Evolutionary conservation across 257 asterid genomes (phyloP).

Genomic region (Paraleonurus japonicus): DNA sequence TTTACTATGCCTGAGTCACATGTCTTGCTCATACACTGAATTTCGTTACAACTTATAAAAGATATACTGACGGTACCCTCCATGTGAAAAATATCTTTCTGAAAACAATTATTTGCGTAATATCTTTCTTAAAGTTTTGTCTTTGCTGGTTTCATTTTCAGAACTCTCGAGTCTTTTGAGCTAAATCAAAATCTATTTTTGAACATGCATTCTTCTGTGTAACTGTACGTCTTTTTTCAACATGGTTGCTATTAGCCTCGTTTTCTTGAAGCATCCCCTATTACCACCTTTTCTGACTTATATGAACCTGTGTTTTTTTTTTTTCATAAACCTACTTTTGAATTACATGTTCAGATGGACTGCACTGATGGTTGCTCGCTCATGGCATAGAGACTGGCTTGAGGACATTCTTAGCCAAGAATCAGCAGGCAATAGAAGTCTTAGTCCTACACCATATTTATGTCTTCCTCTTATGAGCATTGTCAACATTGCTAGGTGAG

Average conservation of each 20-base stretch:
- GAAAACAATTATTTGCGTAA: neutral
- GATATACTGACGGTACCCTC: neutral
- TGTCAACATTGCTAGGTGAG: conserved; percentile 76
- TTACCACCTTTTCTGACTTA: neutral
- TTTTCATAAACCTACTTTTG: neutral
- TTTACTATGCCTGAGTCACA: neutral
- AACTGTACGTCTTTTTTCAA: no score
- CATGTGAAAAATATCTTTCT: neutral
- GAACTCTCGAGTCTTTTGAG: neutral
- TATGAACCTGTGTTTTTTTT: neutral
- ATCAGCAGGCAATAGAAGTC: conserved; percentile 40
- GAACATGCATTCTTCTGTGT: neutral
- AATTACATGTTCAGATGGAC: conserved; percentile 49
- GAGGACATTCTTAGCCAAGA: conserved; percentile 57
- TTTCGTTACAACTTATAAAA: no score
- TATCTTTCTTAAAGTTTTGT: neutral
- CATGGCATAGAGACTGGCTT: conserved; percentile 81
- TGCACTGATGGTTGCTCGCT: conserved; percentile 82
- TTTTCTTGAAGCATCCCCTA: no score
- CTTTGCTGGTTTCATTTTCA: neutral
- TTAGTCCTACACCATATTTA: conserved; percentile 60
- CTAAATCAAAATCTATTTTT: neutral
- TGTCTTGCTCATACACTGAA: neutral
- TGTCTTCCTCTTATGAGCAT: conserved; percentile 94
- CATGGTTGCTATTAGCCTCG: no score